phyloP scores from a whole-genome alignment of 495 filamentous ascomycete genomes.

The Tuber borchii region DNA sequence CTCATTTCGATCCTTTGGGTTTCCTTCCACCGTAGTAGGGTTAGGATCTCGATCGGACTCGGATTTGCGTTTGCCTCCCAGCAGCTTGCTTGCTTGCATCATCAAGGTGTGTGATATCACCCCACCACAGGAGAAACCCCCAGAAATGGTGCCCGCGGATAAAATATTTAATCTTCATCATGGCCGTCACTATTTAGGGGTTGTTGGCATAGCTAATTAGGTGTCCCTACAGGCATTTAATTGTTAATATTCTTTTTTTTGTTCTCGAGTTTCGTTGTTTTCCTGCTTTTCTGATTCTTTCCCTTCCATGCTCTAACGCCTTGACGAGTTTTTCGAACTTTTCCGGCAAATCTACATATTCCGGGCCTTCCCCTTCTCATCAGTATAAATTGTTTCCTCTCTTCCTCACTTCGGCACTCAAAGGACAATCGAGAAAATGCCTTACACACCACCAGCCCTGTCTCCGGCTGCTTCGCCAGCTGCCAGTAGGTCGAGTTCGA shows the following conservation, averaged over 20 bases:
- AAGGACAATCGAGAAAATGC: constrained; percentile 62
- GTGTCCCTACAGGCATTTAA: constrained; percentile 32
- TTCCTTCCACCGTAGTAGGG: constrained; percentile 34
- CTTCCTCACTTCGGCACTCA: constrained; percentile 13
- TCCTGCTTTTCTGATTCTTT: constrained; percentile 30
- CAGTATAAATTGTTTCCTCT: constrained; percentile 7
- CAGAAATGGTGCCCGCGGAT: background rate
- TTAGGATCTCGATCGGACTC: constrained; percentile 38
- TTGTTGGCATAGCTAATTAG: constrained; percentile 17
- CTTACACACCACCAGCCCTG: constrained; percentile 85
- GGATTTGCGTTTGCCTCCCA: constrained; percentile 37
- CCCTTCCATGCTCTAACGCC: constrained; percentile 32
- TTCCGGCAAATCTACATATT: constrained; percentile 35
- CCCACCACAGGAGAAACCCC: background rate
- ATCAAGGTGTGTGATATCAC: constrained; percentile 30
- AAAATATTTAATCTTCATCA: constrained; percentile 3
- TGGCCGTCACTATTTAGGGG: background rate
- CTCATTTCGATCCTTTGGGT: constrained; percentile 39
- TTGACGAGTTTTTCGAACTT: constrained; percentile 41
- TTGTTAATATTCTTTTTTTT: constrained; percentile 35
- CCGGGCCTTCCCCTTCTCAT: constrained; percentile 11
- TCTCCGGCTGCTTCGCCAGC: constrained; percentile 68
- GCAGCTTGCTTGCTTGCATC: constrained; percentile 34
- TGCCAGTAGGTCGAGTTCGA: constrained; percentile 43
- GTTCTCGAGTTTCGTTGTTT: constrained; percentile 33